Evolutionary conservation across 1,284 basidiomycete genomes (phyloP).

Genomic region (Ganoderma leucocontextum): DNA sequence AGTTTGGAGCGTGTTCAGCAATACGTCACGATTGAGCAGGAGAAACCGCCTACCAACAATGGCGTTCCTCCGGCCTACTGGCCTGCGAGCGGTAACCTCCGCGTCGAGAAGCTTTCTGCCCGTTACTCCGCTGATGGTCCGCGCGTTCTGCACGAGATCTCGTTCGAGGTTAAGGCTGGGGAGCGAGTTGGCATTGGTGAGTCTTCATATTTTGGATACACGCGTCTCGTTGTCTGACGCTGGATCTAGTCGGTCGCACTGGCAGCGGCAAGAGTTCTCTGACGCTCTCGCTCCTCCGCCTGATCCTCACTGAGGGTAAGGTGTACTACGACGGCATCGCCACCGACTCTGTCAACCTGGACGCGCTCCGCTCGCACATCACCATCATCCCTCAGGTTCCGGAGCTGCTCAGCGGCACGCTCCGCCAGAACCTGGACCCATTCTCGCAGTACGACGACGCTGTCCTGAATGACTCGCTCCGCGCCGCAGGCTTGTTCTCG

Average conservation of each 20-base stretch:
- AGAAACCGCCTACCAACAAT: conserved; percentile 56
- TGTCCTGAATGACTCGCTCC: conserved; percentile 41
- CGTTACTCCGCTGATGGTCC: conserved; percentile 57
- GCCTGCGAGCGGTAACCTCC: conserved; percentile 76
- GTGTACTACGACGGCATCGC: conserved; percentile 47
- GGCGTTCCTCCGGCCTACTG: conserved; percentile 79
- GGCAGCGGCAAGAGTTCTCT: conserved; percentile 57
- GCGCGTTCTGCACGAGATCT: conserved; percentile 57
- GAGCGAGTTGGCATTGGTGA: conserved; percentile 71
- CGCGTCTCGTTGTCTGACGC: not conserved
- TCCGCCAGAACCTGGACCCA: conserved; percentile 51
- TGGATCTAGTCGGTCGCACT: conserved; percentile 63
- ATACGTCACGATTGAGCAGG: conserved; percentile 81
- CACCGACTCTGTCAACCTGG: conserved; percentile 62
- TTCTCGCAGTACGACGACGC: conserved; percentile 62
- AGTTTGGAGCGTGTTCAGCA: conserved; percentile 59
- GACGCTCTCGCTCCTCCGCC: conserved; percentile 51
- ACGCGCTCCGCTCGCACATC: conserved; percentile 55
- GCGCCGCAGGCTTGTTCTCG: conserved; percentile 42
- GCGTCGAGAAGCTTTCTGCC: conserved; percentile 68
- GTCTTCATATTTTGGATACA: conserved; percentile 37
- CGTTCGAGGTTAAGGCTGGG: conserved; percentile 57
- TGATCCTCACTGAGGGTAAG: conserved; percentile 56
- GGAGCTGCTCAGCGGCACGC: conserved; percentile 45
- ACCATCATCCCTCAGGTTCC: conserved; percentile 59